Evolutionary conservation across 768 basidiomycete species (phyloP).

Genomic region (Gloeopeniophorella convolvens): DNA sequence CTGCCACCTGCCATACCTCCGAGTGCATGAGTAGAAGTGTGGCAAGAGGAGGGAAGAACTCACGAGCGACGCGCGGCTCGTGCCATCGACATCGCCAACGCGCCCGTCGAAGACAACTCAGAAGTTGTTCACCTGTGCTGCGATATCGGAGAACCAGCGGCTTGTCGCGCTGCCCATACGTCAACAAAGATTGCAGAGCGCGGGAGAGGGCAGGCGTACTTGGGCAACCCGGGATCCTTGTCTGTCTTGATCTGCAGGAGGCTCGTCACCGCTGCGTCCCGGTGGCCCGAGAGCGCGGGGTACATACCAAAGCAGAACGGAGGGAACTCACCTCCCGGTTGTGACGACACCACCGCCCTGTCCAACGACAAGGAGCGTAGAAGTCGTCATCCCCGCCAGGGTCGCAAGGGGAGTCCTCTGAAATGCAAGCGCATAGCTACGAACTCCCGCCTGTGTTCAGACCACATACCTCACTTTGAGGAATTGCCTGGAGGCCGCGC

Average conservation of each 20-base stretch:
- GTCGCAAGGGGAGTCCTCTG: too few relatives aligned
- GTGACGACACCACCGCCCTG: too few relatives aligned
- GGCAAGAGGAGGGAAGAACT: background rate
- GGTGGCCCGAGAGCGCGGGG: conserved; percentile 28
- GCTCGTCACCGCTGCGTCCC: conserved; percentile 25
- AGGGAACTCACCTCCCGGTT: too few relatives aligned
- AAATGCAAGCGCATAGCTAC: too few relatives aligned
- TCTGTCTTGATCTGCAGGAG: conserved; percentile 38
- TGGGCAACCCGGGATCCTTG: conserved; percentile 43
- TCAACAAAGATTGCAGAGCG: background rate
- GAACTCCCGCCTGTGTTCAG: too few relatives aligned
- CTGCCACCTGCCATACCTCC: too few relatives aligned
- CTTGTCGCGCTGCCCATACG: conserved; percentile 23
- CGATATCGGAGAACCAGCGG: conserved; percentile 36
- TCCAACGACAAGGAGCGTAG: too few relatives aligned
- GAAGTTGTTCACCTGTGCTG: conserved; percentile 43
- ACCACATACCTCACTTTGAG: too few relatives aligned
- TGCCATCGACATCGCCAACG: conserved; percentile 39
- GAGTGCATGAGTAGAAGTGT: too few relatives aligned
- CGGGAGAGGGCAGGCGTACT: conserved; percentile 29
- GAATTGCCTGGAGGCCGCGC: too few relatives aligned
- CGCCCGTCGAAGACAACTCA: conserved; percentile 49
- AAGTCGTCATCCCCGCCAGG: too few relatives aligned
- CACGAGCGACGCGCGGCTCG: conserved; percentile 24
- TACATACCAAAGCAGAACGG: too few relatives aligned